phyloP scores from a whole-genome alignment of 257 asterid species.

The Catharanthus roseus region DNA sequence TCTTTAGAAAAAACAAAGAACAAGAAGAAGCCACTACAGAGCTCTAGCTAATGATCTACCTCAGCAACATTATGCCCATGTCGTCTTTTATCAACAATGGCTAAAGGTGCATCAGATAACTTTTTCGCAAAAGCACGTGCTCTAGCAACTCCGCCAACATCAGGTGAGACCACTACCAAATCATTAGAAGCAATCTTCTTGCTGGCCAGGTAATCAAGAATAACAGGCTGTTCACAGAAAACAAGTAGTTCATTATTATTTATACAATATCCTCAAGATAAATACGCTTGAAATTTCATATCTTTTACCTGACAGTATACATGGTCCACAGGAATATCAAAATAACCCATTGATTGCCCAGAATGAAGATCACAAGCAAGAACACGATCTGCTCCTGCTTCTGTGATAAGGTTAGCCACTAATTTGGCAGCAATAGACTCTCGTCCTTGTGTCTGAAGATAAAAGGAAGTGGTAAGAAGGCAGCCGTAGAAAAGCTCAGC shows the following conservation, averaged over 20 bases:
- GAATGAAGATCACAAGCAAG: constrained; percentile 95
- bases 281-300: constrained; percentile 5
- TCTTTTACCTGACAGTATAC: constrained; percentile 69
- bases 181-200: constrained; percentile 67
- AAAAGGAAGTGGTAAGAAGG: constrained; percentile 9
- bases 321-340: constrained; percentile 93
- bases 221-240: constrained; percentile 60
- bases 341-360: constrained; percentile 93
- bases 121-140: constrained; percentile 93
- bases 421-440: constrained; percentile 89
- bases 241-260: constrained; percentile 6
- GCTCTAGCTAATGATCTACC: constrained; percentile 39
- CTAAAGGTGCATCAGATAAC: constrained; percentile 92
- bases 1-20: not conserved
- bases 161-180: constrained; percentile 93
- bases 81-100: constrained; percentile 94
- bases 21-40: not conserved
- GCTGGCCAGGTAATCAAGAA: constrained; percentile 96
- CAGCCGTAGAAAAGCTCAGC: constrained; percentile 7
- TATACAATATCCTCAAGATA: not conserved
- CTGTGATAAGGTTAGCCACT: constrained; percentile 81
- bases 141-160: constrained; percentile 96
- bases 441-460: constrained; percentile 77
- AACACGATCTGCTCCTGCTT: constrained; percentile 90
- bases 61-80: constrained; percentile 83